Evolutionary conservation across 2,329 filamentous ascomycete species (phyloP).

Genomic region (Clathrospora elynae): DNA sequence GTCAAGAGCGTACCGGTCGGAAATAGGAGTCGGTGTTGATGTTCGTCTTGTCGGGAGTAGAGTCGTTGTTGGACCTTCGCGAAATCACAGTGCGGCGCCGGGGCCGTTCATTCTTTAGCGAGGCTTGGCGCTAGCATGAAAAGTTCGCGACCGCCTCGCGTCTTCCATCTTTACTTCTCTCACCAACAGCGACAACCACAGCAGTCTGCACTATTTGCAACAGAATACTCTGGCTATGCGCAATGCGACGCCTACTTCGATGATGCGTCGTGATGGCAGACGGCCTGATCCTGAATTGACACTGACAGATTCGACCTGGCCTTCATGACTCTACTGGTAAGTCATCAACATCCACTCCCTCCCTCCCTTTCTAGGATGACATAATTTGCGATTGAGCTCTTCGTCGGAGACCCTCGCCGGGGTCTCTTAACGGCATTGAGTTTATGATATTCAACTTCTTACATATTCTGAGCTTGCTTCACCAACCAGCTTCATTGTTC

Average conservation of each 20-base stretch:
- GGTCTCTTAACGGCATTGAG: slow-evolving; percentile 77
- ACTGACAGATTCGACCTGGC: slow-evolving; percentile 7
- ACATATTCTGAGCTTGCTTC: slow-evolving; percentile 85
- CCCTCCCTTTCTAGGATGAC: slow-evolving; percentile 69
- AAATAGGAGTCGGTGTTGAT: slow-evolving; percentile 45
- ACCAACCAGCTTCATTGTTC: slow-evolving; percentile 2
- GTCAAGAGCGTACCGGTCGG: slow-evolving; percentile 47
- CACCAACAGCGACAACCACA: neutral
- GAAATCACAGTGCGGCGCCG: slow-evolving; percentile 17
- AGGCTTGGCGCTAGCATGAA: slow-evolving; percentile 17
- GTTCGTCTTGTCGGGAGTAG: slow-evolving; percentile 39
- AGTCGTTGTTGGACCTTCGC: slow-evolving; percentile 23
- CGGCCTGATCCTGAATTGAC: too few relatives aligned
- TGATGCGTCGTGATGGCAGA: too few relatives aligned
- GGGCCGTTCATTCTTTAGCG: slow-evolving; percentile 11
- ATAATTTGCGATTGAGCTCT: slow-evolving; percentile 99
- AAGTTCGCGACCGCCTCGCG: slow-evolving; percentile 23
- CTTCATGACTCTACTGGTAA: slow-evolving; percentile 25
- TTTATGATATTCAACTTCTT: slow-evolving; percentile 92
- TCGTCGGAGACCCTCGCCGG: slow-evolving; percentile 88
- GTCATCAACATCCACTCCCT: slow-evolving; percentile 16
- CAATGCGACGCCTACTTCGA: too few relatives aligned
- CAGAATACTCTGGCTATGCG: too few relatives aligned
- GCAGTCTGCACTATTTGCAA: neutral
- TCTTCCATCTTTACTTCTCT: slow-evolving; percentile 7